A percentile compares a stretch with the other conserved stretches of the same genome.
Evolutionary conservation across 2,329 filamentous ascomycete species (phyloP).

Genomic region (Alternaria arbusti): DNA sequence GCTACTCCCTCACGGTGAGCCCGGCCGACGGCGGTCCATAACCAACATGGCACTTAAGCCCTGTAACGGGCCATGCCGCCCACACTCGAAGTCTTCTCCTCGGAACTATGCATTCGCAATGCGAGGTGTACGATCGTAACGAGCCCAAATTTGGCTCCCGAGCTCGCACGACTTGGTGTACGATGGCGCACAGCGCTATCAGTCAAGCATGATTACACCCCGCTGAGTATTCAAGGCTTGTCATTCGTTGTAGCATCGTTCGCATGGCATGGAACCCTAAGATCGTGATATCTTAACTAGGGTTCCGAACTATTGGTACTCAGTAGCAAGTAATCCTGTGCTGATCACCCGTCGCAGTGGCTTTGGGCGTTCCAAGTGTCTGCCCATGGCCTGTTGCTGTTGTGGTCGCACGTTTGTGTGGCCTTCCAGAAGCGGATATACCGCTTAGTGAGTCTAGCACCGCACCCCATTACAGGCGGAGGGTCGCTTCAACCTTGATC

Average conservation of each 20-base stretch:
- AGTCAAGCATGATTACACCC: slow-evolving; percentile 27
- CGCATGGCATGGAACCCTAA: slow-evolving; percentile 22
- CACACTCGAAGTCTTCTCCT: slow-evolving; percentile 1
- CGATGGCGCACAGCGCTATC: slow-evolving; percentile 32
- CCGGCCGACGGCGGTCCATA: slow-evolving; percentile 26
- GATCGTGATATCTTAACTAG: slow-evolving; percentile 14
- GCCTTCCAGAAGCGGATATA: slow-evolving; percentile 37
- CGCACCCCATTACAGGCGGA: not conserved
- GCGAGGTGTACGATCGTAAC: slow-evolving; percentile 10
- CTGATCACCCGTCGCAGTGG: slow-evolving; percentile 46
- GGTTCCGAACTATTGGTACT: slow-evolving; percentile 40
- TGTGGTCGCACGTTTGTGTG: slow-evolving; percentile 19
- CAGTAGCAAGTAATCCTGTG: slow-evolving; percentile 30
- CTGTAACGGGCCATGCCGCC: slow-evolving; percentile 8
- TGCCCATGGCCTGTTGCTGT: slow-evolving; percentile 22
- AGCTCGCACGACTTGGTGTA: slow-evolving; percentile 20
- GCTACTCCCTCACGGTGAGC: slow-evolving; percentile 21
- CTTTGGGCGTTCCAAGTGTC: slow-evolving; percentile 37
- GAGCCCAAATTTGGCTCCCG: slow-evolving; percentile 21
- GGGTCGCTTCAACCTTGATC: not conserved
- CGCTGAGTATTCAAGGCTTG: slow-evolving; percentile 17
- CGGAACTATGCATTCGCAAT: slow-evolving; percentile 1
- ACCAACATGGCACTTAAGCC: slow-evolving; percentile 3
- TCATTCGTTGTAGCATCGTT: slow-evolving; percentile 22
- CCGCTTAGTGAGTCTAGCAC: slow-evolving; percentile 4